Conservation (phyloP, 148 eudicot species). For the Chenopodium suecicum region DNA sequence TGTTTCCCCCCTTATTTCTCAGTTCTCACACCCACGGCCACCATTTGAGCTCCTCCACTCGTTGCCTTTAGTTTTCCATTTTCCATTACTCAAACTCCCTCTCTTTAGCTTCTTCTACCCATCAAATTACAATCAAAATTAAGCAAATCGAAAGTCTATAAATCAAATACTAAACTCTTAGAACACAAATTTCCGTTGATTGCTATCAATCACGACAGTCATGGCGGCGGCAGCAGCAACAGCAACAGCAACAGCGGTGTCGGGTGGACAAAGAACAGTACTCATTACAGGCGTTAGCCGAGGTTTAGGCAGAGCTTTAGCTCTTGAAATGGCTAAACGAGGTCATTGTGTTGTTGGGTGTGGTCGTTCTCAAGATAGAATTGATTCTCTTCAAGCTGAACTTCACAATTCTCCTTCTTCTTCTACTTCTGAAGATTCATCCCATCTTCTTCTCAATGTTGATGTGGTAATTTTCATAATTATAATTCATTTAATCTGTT, state of each 20-base stretch:
- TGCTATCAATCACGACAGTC: constrained; percentile 21
- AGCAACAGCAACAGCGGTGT: constrained; percentile 22
- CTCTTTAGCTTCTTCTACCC: no score
- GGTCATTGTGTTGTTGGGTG: constrained; percentile 86
- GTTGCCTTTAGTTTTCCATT: no score
- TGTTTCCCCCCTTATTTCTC: no score
- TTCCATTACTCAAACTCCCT: no score
- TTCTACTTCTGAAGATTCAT: constrained; percentile 24
- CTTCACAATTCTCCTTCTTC: constrained; percentile 38
- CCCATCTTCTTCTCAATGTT: constrained; percentile 59
- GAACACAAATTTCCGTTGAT: no score
- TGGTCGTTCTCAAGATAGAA: constrained; percentile 72
- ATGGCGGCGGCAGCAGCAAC: constrained; percentile 30
- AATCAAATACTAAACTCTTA: no score
- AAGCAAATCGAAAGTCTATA: no score
- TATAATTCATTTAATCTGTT: background rate
- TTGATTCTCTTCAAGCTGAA: constrained; percentile 54
- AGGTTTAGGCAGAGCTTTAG: constrained; percentile 60
- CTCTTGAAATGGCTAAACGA: constrained; percentile 65
- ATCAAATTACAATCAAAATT: no score
- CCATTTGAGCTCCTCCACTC: no score
- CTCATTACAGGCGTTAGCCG: constrained; percentile 73
- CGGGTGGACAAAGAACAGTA: constrained; percentile 50
- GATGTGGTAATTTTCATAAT: constrained; percentile 54
- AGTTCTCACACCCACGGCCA: no score